These are phyloP conservation scores for Paramecium octaurelia DNA, from an alignment of 73 alveolate species.

Conservation along the genomic window DNA sequence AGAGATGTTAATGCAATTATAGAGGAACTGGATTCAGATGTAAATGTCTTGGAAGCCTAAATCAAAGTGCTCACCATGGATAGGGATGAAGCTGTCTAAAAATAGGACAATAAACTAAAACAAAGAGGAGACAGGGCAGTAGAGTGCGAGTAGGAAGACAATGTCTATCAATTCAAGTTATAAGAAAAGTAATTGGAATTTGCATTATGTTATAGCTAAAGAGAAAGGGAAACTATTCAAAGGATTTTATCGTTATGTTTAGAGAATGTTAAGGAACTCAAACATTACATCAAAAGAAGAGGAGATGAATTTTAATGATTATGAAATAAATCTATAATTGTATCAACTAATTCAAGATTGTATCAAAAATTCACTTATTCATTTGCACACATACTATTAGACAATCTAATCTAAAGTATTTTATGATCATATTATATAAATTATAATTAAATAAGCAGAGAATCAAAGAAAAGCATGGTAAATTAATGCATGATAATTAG, in stretches of 20 bases:
- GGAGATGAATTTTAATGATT: neutral
- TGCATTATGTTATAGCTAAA: neutral
- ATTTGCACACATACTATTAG: neutral
- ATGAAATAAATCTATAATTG: neutral
- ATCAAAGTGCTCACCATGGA: constrained; percentile 27
- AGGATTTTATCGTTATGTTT: neutral
- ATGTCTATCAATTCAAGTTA: neutral
- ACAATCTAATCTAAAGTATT: neutral
- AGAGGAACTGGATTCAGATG: constrained; percentile 12
- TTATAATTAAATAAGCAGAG: neutral
- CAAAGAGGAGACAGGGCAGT: constrained; percentile 12
- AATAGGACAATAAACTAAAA: neutral
- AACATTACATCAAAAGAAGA: constrained; percentile 11
- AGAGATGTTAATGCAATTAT: constrained; percentile 32
- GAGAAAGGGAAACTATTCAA: constrained; percentile 39
- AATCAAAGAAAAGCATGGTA: neutral
- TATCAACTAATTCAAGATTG: neutral
- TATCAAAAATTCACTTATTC: neutral
- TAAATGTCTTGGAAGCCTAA: neutral
- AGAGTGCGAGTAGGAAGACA: constrained; percentile 25
- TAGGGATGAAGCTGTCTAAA: neutral
- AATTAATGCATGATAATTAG: neutral
- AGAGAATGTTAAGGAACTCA: constrained; percentile 38
- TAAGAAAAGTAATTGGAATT: neutral
- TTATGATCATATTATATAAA: neutral